Conservation (phyloP, 345 rosid genomes). For the Theobroma cacao region DNA sequence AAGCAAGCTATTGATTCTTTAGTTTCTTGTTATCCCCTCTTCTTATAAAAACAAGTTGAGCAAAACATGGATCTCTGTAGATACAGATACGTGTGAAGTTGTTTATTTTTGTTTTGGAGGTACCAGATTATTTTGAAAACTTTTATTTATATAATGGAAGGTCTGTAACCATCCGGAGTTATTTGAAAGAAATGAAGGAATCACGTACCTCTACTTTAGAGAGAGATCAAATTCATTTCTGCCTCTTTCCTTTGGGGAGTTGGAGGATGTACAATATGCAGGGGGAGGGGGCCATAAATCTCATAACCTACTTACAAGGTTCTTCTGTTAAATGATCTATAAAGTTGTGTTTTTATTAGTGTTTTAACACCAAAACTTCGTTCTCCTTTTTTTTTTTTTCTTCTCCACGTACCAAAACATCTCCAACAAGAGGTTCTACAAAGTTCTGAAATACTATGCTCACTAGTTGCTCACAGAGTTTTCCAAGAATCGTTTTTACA, state of each 20-base stretch:
- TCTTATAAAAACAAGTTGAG: not conserved
- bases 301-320: conserved; percentile 84
- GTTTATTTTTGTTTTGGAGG: not conserved
- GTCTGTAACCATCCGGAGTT: conserved; percentile 99
- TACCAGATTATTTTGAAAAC: not conserved
- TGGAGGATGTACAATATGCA: conserved; percentile 80
- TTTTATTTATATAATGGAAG: conserved; percentile 40
- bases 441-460: conserved; percentile 47
- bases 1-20: conserved; percentile 42
- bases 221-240: conserved; percentile 80
- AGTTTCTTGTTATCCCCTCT: not conserved
- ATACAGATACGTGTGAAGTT: not conserved
- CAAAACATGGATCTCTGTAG: not conserved
- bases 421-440: conserved; percentile 57
- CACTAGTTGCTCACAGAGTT: conserved; percentile 50
- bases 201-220: conserved; percentile 84
- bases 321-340: conserved; percentile 16
- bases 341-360: not conserved
- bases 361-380: conserved; percentile 1
- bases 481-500: conserved; percentile 63
- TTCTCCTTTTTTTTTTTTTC: conserved; percentile 1
- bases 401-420: conserved; percentile 76
- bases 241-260: conserved; percentile 96
- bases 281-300: conserved; percentile 83
- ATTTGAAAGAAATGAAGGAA: conserved; percentile 99